phyloP scores from a whole-genome alignment of 371 early-diverging fungal species.

The Mucor ambiguus region DNA sequence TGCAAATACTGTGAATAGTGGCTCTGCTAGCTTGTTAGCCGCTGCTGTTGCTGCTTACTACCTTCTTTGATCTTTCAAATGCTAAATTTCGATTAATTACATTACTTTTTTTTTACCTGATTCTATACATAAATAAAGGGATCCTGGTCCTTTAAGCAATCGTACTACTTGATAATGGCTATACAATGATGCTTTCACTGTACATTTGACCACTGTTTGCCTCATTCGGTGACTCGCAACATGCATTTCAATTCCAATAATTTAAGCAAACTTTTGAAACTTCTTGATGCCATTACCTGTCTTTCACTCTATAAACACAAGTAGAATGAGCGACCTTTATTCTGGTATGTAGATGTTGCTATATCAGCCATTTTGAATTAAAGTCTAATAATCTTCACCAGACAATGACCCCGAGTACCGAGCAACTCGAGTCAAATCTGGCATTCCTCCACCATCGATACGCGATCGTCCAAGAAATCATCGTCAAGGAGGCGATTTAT shows the following conservation, averaged over 20 bases:
- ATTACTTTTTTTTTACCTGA: neutral
- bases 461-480: slow-evolving; percentile 26
- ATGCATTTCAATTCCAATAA: neutral
- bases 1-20: neutral
- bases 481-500: slow-evolving; percentile 20
- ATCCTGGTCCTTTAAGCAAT: neutral
- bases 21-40: neutral
- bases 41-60: slow-evolving; percentile 1
- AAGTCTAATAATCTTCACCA: neutral
- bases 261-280: neutral
- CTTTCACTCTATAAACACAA: neutral
- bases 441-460: slow-evolving; percentile 64
- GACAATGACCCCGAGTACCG: slow-evolving; percentile 66
- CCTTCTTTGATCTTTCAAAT: neutral
- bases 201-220: neutral
- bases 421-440: slow-evolving; percentile 56
- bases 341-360: slow-evolving; percentile 2
- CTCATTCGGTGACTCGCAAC: neutral
- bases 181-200: no score
- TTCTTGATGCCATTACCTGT: neutral
- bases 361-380: neutral
- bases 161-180: no score
- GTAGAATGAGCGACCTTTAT: slow-evolving; percentile 11
- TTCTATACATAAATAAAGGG: neutral
- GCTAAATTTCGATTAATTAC: neutral